A percentile compares a stretch with the other conserved stretches of the same genome.
phyloP scores from a whole-genome alignment of 495 filamentous ascomycete genomes.

The Daldinia childiae region DNA sequence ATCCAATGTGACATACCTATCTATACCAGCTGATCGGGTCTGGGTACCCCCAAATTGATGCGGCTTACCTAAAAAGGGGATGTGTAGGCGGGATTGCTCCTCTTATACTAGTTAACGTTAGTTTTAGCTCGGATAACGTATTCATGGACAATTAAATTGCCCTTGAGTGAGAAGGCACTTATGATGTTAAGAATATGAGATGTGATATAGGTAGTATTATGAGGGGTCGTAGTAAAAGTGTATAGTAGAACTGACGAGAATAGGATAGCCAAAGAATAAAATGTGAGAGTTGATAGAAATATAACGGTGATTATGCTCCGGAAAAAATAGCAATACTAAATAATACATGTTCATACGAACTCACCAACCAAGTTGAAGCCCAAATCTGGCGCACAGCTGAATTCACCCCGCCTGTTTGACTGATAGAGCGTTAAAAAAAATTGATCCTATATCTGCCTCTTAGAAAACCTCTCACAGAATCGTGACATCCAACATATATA shows the following conservation, averaged over 20 bases:
- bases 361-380: background rate
- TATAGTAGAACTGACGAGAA: background rate
- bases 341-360: too few relatives aligned
- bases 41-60: conserved; percentile 4
- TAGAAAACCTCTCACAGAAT: background rate
- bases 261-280: background rate
- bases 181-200: background rate
- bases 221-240: background rate
- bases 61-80: conserved; percentile 9
- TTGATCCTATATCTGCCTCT: background rate
- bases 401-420: background rate
- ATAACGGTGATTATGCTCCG: too few relatives aligned
- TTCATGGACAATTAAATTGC: background rate
- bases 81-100: background rate
- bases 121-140: background rate
- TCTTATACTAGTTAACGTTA: background rate
- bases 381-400: background rate
- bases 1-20: conserved; percentile 17
- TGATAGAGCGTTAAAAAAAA: background rate
- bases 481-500: background rate
- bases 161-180: background rate
- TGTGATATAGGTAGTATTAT: background rate
- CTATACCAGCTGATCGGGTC: conserved; percentile 29
- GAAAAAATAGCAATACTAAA: too few relatives aligned
- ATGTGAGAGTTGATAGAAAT: background rate